These are phyloP conservation scores for Pseudoperonospora humuli DNA, from an alignment of 352 stramenopile genomes.

Conservation along the genomic window DNA sequence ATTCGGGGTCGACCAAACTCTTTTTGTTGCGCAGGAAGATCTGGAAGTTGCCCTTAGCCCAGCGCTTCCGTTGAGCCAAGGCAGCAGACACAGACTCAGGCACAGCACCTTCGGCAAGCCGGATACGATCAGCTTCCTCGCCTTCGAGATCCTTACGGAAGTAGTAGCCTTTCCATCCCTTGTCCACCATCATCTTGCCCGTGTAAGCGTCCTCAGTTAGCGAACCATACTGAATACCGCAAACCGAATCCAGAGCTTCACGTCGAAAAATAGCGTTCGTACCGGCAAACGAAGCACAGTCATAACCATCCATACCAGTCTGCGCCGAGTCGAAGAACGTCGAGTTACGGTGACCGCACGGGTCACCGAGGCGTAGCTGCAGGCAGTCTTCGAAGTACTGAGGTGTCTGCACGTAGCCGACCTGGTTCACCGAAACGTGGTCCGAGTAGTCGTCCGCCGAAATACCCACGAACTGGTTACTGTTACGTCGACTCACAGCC, in stretches of 20 bases:
- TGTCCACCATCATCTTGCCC: constrained; percentile 76
- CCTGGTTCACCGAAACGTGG: constrained; percentile 60
- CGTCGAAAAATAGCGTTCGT: constrained; percentile 75
- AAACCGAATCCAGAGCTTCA: constrained; percentile 63
- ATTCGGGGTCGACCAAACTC: constrained; percentile 53
- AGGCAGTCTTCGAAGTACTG: constrained; percentile 71
- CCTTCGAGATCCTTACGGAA: constrained; percentile 73
- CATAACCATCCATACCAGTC: constrained; percentile 69
- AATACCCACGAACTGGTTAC: constrained; percentile 42
- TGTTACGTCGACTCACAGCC: constrained; percentile 26
- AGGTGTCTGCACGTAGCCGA: constrained; percentile 65
- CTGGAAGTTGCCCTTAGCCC: constrained; percentile 76
- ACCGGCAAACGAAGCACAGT: constrained; percentile 62
- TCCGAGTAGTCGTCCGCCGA: constrained; percentile 60
- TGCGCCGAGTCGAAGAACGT: constrained; percentile 67
- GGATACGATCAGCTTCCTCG: constrained; percentile 58
- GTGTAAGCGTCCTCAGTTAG: constrained; percentile 73
- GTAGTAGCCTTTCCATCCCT: constrained; percentile 71
- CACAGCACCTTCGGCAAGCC: constrained; percentile 52
- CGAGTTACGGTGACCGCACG: constrained; percentile 58
- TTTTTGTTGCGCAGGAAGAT: constrained; percentile 63
- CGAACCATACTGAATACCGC: constrained; percentile 64
- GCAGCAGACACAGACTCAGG: constrained; percentile 56
- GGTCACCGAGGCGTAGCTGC: constrained; percentile 53
- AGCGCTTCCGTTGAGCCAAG: constrained; percentile 60